Conservation (phyloP, 2,329 filamentous ascomycete species). For the Calonectria pseudoreteaudii region DNA sequence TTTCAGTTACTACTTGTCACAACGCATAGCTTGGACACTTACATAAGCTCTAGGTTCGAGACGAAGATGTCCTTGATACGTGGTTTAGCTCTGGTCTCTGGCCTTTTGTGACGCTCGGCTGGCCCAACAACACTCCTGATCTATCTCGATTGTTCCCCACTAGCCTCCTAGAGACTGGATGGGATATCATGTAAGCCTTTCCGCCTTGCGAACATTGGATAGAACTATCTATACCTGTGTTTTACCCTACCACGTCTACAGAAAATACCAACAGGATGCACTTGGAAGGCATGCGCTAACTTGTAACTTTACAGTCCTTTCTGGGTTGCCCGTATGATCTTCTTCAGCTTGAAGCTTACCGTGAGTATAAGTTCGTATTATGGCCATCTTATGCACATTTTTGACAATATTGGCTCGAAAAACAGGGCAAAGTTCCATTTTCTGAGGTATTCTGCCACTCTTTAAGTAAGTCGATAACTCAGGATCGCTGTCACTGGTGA, state of each 20-base stretch:
- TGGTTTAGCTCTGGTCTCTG: constrained; percentile 97
- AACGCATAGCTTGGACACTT: not conserved
- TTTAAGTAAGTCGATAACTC: not conserved
- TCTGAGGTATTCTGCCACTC: constrained; percentile 92
- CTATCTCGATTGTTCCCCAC: constrained; percentile 89
- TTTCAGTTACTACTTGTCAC: no score
- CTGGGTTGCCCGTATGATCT: constrained; percentile 95
- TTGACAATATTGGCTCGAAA: no score
- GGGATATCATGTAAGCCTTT: constrained; percentile 78
- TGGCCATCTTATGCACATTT: not conserved
- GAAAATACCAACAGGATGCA: not conserved
- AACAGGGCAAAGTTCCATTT: constrained; percentile 80
- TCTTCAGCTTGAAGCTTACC: constrained; percentile 91
- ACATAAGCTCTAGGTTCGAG: constrained; percentile 72
- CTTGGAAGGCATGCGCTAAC: not conserved
- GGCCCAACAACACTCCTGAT: constrained; percentile 85
- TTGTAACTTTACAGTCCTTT: constrained; percentile 63
- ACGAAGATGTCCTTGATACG: constrained; percentile 90
- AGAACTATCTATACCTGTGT: not conserved
- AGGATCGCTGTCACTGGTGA: not conserved
- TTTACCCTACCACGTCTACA: not conserved
- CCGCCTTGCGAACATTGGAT: no score
- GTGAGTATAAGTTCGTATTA: constrained; percentile 48
- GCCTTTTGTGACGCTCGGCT: constrained; percentile 94
- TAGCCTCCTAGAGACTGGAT: constrained; percentile 91